These are phyloP conservation scores for Cordyceps farinosa DNA, from an alignment of 2,329 filamentous ascomycete species.

Conservation along the genomic window DNA sequence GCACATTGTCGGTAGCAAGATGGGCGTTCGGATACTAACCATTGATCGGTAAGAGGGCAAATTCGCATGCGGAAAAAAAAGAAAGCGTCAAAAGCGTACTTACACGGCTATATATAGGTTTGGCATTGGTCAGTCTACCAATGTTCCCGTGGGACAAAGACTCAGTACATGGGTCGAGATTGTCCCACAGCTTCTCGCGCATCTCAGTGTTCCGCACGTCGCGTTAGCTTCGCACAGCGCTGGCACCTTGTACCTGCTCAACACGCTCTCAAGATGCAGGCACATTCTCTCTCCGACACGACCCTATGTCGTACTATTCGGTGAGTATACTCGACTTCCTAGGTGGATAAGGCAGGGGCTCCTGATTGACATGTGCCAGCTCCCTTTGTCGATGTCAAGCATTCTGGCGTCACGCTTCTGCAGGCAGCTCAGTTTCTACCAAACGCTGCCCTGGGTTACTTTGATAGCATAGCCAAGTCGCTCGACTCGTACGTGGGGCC, in stretches of 20 bases:
- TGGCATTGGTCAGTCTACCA: slow-evolving; percentile 27
- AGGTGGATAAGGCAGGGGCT: neutral
- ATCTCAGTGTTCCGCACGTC: slow-evolving; percentile 32
- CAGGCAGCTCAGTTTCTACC: slow-evolving; percentile 8
- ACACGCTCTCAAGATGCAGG: slow-evolving; percentile 27
- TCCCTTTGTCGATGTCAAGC: slow-evolving; percentile 17
- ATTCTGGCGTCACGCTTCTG: slow-evolving; percentile 6
- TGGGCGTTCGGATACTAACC: slow-evolving; percentile 31
- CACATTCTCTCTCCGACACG: slow-evolving; percentile 25
- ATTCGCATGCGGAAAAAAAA: neutral
- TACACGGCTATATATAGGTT: slow-evolving; percentile 19
- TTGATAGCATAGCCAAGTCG: neutral
- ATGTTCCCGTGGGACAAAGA: slow-evolving; percentile 21
- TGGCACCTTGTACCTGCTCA: slow-evolving; percentile 32
- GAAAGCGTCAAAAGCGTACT: no score
- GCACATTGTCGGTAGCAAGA: slow-evolving; percentile 29
- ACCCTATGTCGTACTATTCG: slow-evolving; percentile 24
- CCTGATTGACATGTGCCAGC: neutral
- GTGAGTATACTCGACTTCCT: slow-evolving; percentile 6
- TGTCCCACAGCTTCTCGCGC: slow-evolving; percentile 31
- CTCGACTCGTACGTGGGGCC: neutral
- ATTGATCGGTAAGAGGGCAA: slow-evolving; percentile 26
- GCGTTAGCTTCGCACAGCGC: slow-evolving; percentile 29
- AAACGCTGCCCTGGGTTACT: neutral
- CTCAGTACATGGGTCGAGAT: slow-evolving; percentile 27